A percentile compares a stretch with the other conserved stretches of the same genome.
Conservation (phyloP, 768 basidiomycete species). For the Russula brevipes region DNA sequence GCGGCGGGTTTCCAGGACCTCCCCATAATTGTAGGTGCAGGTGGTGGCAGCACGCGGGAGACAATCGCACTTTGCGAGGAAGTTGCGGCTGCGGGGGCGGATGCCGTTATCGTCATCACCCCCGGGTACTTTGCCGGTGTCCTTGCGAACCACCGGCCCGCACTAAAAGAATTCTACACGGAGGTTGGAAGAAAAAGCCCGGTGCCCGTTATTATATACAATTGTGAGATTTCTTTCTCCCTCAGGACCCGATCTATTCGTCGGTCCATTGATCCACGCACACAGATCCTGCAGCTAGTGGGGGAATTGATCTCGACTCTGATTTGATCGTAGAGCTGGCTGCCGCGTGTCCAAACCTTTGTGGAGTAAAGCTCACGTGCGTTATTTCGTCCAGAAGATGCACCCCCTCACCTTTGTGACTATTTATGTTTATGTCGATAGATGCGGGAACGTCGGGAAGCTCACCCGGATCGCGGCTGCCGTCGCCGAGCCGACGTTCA, state of each 20-base stretch:
- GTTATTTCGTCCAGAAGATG: conserved; percentile 29
- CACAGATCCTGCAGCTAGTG: conserved; percentile 78
- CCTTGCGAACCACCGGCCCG: conserved; percentile 52
- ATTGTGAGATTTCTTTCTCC: conserved; percentile 50
- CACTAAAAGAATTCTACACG: conserved; percentile 72
- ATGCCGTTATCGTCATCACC: conserved; percentile 79
- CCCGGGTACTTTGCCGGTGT: conserved; percentile 85
- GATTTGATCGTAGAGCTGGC: conserved; percentile 82
- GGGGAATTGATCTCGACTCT: conserved; percentile 88
- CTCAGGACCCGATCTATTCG: neutral
- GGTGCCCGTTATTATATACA: conserved; percentile 85
- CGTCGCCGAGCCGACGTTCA: conserved; percentile 54
- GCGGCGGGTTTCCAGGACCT: conserved; percentile 49
- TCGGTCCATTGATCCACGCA: neutral
- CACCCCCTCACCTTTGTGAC: conserved; percentile 10
- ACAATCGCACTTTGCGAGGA: conserved; percentile 69
- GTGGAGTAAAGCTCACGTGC: conserved; percentile 86
- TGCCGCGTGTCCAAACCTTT: conserved; percentile 65
- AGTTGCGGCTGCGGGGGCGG: conserved; percentile 81
- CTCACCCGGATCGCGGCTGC: conserved; percentile 75
- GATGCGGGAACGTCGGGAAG: conserved; percentile 90
- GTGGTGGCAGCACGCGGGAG: conserved; percentile 77
- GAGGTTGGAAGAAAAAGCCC: conserved; percentile 77
- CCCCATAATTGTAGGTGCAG: conserved; percentile 79
- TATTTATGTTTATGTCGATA: conserved; percentile 28